Base-by-base conservation (phyloP, 257 asterid genomes). In the Fraxinus quadrangulata region DNA sequence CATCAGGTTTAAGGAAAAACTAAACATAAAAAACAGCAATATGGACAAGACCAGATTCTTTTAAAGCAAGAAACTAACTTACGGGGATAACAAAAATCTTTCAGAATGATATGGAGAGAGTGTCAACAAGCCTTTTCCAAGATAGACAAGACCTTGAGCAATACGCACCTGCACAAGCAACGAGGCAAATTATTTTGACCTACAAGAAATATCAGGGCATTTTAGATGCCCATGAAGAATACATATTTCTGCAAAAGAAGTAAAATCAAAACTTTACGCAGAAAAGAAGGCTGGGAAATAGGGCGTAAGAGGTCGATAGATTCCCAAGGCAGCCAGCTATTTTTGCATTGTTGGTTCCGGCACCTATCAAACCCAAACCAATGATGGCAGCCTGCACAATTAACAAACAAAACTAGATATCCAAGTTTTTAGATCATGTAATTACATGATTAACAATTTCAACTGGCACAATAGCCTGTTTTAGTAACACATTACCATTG, bases 281-380 rank as follows among this genome's bases (percentile, higher is more conserved):
- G 78, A 95, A 95, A n/a, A 95, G 92, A 81, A 95, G 92, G 86
- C 92, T 88, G 67, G 99, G 94, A 80, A 91, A 97, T 83, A 89
- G 91, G 82, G 89, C 90, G 87, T 93, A 95, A 88, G 89, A 93
- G 86, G 97, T 93, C 65, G 99, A 93, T 65, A 95, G 89, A 80
- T 89, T 95, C 5, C 99, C 94, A 79, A 95, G 98, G 96, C 93
- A 90, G 80, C 97, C 98, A 81, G 97, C 97, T 78, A 95, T 95
- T 82, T 98, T 90, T 11, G 99, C 99, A 79, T 95, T 95, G 88
- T 95, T 95, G 79, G 99, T 95, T 79, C 99, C 99, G 34, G 97
- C 96, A 67, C 99, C 99, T 69, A 95, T 95, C 88, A 95, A 84
- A 28, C 99, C 99, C 87, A 95, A 81, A 6, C 98, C 87, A 56